These are phyloP conservation scores for Russula olivacea DNA, from an alignment of 768 basidiomycete species.

Conservation along the genomic window DNA sequence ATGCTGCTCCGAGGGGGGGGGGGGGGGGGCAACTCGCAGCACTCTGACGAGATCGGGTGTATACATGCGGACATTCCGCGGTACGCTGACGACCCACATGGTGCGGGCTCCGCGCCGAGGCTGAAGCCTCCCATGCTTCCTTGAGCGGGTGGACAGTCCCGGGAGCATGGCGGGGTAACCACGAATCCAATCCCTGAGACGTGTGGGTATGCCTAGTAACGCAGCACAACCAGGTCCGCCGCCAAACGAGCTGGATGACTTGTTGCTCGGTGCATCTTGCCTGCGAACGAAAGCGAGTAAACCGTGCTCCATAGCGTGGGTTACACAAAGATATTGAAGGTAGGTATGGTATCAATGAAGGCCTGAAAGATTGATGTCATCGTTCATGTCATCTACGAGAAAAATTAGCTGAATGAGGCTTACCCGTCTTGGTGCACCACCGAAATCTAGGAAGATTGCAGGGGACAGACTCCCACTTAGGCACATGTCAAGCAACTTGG, in stretches of 20 bases:
- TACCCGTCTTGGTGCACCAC: too few species aligned
- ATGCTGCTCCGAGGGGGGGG: too few species aligned
- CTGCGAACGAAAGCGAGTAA: slow-evolving; percentile 86
- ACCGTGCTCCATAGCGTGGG: slow-evolving; percentile 87
- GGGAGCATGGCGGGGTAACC: slow-evolving; percentile 83
- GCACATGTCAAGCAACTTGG: too few species aligned
- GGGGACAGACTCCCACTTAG: too few species aligned
- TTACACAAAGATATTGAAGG: slow-evolving; percentile 68
- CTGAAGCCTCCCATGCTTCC: slow-evolving; percentile 47
- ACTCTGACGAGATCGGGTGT: slow-evolving; percentile 73
- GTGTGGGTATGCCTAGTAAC: slow-evolving; percentile 62
- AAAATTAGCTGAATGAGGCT: too few species aligned
- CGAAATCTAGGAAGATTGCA: too few species aligned
- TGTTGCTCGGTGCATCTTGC: slow-evolving; percentile 46
- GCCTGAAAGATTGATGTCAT: too few species aligned
- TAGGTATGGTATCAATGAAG: slow-evolving; percentile 37
- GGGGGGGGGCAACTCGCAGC: slow-evolving; percentile 44
- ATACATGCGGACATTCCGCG: slow-evolving; percentile 83
- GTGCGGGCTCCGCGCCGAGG: slow-evolving; percentile 73
- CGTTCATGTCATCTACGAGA: too few species aligned
- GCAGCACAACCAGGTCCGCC: slow-evolving; percentile 48
- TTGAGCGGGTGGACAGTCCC: slow-evolving; percentile 37
- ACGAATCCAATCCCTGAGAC: slow-evolving; percentile 88
- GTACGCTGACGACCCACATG: slow-evolving; percentile 68
- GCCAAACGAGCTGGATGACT: slow-evolving; percentile 30